Evolutionary conservation across 306 rosid genomes (phyloP), one percentile per base, ranked within the genome.

Genomic region (Ceratonia siliqua): DNA sequence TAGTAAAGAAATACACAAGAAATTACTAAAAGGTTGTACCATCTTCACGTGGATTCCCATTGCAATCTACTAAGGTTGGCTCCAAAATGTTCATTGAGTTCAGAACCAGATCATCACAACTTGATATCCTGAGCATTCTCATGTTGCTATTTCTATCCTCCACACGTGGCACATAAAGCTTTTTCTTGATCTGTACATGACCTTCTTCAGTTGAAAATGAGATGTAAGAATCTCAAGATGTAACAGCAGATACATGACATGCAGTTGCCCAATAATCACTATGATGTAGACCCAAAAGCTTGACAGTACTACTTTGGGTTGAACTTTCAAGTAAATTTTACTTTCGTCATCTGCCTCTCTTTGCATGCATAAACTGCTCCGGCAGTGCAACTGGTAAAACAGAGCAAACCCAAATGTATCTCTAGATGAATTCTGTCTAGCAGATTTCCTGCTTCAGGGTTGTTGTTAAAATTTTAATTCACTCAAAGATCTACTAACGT

Each of bases 101-200:
- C 7, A 83, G 88, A 72, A 90, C 79, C 50, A 90, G 85, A 80
- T 90, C 92, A 76, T 87, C 90, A 22, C 78, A 35, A 39, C 87
- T 46, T 46, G 90, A 85, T 58, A 90, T 81, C 75, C 77, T 78
- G 53, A 90, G 83, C 96, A 90, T 87, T 58, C 83, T 79, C 92
- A 90, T 87, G 77, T 87, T 82, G 73, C 92, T 82, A 54, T 90
- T 87, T 82, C 81, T 87, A 76, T 90, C 92, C 88, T 87, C 96
- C 68, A 90, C 90, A 0, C 89, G 85, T 5, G 92, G 92, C 50
- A 90, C 90, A 77, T 82, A 76, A 66, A 76, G 90, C 79, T 70
- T 82, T 72, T 84, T 89, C 78, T 69, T 73, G 61, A 32, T 59
- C 55, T 67, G 83, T 66, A 64, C 24, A 81, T 74, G 48, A 52